Evolutionary conservation across 805 yeast genomes (phyloP), one percentile per base, ranked within the genome.

Genomic region (Saccharomycopsis synnaedendra): DNA sequence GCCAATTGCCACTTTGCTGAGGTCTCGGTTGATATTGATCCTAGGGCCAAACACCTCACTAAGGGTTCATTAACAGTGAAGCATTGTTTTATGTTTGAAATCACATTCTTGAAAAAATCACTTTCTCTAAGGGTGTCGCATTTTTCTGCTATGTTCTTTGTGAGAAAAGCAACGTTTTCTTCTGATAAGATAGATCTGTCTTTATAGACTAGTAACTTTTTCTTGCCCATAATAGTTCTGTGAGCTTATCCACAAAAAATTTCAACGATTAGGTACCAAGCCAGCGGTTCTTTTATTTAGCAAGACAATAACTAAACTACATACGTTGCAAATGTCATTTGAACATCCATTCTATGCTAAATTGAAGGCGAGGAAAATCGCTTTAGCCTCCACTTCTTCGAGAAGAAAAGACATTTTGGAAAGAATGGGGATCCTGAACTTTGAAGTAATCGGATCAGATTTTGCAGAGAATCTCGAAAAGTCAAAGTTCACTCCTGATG

Each of bases 361-460:
- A 11, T 32, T 32, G n/a, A 44, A 47, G 8, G 42, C 49, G 27
- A 56, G 49, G 36, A 57, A 61, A 3, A 65, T 89, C 30, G 66
- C 86, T 4, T 69, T 90, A 5, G 96, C 95, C 0, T 86, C 96
- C 2, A 74, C 84, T 1, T 89, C 97, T 0, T 90, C 94, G 2
- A 70, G 96, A 51, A 67, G 98, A 49, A 64, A 67, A 46, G 85
- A 85, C 48, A 82, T 93, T n/a, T 57, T 93, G 32, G 58, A 62
- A 4, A 77, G 82, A 55, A 61, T 83, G 60, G 81, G 81, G 0
- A 62, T 83, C 36, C n/a, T 39, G 5, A 10, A 44, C 10, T 48
- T 40, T 33, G 28, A 28, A 3, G 27, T 44, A 5, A 3, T 33
- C 7, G 32, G 32, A n/a, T 46, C 49, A 6, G 42, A 46, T 6